Conservation (phyloP, 306 rosid genomes). For the Corylus avellana region DNA sequence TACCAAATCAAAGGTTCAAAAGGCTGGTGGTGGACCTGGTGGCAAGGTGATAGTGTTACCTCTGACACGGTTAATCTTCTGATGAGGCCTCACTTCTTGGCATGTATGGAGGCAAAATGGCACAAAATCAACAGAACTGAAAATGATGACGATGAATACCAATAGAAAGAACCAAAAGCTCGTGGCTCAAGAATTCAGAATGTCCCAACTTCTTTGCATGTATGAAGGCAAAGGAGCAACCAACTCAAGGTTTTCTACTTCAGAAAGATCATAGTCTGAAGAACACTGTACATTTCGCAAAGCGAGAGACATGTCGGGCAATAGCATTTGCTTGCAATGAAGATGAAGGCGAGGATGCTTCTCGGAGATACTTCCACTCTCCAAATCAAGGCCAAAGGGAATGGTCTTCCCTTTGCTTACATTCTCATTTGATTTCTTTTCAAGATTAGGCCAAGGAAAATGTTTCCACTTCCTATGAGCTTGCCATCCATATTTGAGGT, state of each 20-base stretch:
- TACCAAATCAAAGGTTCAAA: background rate
- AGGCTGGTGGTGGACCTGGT: background rate
- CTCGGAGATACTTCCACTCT: constrained; percentile 65
- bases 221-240: constrained; percentile 67
- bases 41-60: background rate
- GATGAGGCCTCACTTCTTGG: too few species aligned
- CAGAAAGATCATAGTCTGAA: constrained; percentile 56
- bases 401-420: constrained; percentile 40
- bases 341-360: constrained; percentile 73
- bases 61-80: background rate
- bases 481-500: constrained; percentile 94
- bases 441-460: constrained; percentile 34
- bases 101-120: background rate
- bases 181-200: constrained; percentile 42
- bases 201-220: constrained; percentile 91
- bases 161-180: background rate
- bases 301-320: constrained; percentile 71
- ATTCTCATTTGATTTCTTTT: constrained; percentile 41
- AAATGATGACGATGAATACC: too few species aligned
- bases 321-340: constrained; percentile 75
- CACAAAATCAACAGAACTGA: background rate
- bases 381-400: constrained; percentile 74
- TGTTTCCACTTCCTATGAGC: constrained; percentile 67
- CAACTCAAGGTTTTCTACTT: constrained; percentile 57
- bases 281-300: constrained; percentile 48